Base-by-base conservation (phyloP, 345 rosid species). In the Acer saccharum region DNA sequence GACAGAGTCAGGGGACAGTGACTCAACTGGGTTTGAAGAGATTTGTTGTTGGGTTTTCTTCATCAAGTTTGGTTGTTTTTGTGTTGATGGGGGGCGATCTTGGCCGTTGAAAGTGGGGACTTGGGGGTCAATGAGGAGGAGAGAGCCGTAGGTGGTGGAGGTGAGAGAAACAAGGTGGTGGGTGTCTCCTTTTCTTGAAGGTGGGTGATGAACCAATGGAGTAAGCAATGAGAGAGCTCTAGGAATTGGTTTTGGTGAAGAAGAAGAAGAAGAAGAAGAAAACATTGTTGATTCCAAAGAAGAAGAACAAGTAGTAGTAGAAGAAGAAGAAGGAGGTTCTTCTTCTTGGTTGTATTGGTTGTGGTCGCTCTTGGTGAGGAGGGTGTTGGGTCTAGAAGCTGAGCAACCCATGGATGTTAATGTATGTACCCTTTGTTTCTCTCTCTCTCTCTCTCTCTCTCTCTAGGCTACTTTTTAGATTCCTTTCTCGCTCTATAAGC, bases 121-220 rank as follows among this genome's bases (percentile, higher is more conserved):
- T 75, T 65, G 55, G 76, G 74, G 87, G 55, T 90, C 88, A 64
- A 86, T 63, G 81, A 85, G 81, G 79, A 85, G 85, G 69, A 92
- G 91, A 61, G 98, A 95, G 75, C 98, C 98, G 72, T 95, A 95
- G 1, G 97, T 90, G 58, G 95, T 88, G 55, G 98, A 92, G 0
- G 93, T 95, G 72, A 95, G 85, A 1, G 95, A 92, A 23, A 95
- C 99, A 57, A 95, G 91, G 78, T 95, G 99, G 66, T 92, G 91
- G 65, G 93, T 88, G 57, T 93, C 99, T 72, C 99, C 98, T 83
- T 93, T 92, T 71, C 81, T 83, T 46, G 89, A 84, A 18, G 99
- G 98, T 9, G 92, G 99, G 75, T 95, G 98, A 72, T 95, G 98
- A 76, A 95, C 93, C 32, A 93, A 75, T 23, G 97, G 97, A 60